Percentiles rank a stretch among this genome's conserved stretches.
Conservation (phyloP, 2,329 filamentous ascomycete species). For the Tolypocladium ovalisporum region DNA sequence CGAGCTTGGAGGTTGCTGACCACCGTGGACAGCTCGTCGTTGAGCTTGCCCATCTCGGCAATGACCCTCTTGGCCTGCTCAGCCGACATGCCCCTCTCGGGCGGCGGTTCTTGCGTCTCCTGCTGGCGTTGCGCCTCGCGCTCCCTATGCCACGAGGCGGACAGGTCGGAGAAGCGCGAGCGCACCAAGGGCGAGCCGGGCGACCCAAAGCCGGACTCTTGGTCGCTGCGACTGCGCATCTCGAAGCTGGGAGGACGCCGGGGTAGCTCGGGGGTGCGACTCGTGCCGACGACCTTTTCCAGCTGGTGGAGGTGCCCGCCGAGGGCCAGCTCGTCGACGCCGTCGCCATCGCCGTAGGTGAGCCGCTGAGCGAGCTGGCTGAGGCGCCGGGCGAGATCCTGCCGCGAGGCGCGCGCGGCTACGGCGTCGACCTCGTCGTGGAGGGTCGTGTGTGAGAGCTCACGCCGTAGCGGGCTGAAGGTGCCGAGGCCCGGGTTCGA, state of each 20-base stretch:
- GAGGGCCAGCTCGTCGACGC: conserved; percentile 23
- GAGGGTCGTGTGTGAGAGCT: conserved; percentile 9
- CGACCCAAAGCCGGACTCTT: conserved; percentile 20
- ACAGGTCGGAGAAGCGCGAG: conserved; percentile 28
- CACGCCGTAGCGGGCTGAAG: conserved; percentile 19
- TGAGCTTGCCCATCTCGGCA: conserved; percentile 29
- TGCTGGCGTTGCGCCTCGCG: conserved; percentile 14
- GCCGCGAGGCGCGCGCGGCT: conserved; percentile 20
- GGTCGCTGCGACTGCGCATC: conserved; percentile 15
- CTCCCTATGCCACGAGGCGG: conserved; percentile 21
- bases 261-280: conserved; percentile 8
- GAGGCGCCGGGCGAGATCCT: conserved; percentile 32
- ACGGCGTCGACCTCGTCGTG: conserved; percentile 2
- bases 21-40: conserved; percentile 36
- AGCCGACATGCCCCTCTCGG: conserved; percentile 19
- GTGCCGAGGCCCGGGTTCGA: conserved; percentile 13
- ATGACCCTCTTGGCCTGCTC: conserved; percentile 26
- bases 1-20: conserved; percentile 40
- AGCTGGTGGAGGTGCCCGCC: conserved; percentile 26
- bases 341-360: conserved; percentile 17
- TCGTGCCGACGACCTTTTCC: conserved; percentile 15
- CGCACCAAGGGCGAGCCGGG: conserved; percentile 24
- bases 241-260: conserved; percentile 11
- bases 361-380: conserved; percentile 28
- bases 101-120: conserved; percentile 14